Evolutionary conservation across 2,329 filamentous ascomycete species (phyloP), one percentile per base, ranked within the genome.

Genomic region (Aspergillus terreus): DNA sequence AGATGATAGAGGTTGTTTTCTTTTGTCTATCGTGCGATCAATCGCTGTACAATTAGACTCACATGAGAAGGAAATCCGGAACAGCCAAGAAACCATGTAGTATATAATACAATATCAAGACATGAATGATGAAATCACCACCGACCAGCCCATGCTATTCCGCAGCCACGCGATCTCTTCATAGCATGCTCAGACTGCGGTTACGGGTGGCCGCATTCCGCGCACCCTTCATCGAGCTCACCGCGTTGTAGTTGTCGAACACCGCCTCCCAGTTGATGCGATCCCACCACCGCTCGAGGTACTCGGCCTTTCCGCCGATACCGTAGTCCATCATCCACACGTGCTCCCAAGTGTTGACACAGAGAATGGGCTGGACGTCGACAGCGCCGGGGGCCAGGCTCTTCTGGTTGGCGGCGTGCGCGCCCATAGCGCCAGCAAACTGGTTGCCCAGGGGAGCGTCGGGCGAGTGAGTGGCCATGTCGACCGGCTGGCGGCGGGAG

Each of bases 271-370:
- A 99, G 73, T 99, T 84, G 60, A 99, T 86, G 48, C 77, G 78
- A 46, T 89, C 74, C 94, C 94, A 99, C 92, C 92, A 97, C 40
- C 80, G 79, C 67, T 88, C 81, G 48, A 92, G 78, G 70, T 83
- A 99, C 47, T 77, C 73, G 48, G 78, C 77, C 83, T 96, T 99
- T 46, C 90, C 90, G 42, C 77, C 79, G 50, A 85, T 71, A 4
- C 86, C 86, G 71, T 88, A 96, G 70, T 97, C 91, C 50, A 82
- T 81, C 69, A 97, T 75, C 83, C 88, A 99, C 7, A 87, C 86
- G 73, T 97, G 94, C 77, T 97, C 87, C 94, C 94, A 99, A 4
- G 91, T 96, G 75, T 91, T 97, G 53, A 97, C 81, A 69, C 92
- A 96, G 62, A 99, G 76, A 54, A 97, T 78, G 11, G 92, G 92